Conservation (phyloP, 495 filamentous ascomycete genomes). For the Hyaloscypha bicolor region DNA sequence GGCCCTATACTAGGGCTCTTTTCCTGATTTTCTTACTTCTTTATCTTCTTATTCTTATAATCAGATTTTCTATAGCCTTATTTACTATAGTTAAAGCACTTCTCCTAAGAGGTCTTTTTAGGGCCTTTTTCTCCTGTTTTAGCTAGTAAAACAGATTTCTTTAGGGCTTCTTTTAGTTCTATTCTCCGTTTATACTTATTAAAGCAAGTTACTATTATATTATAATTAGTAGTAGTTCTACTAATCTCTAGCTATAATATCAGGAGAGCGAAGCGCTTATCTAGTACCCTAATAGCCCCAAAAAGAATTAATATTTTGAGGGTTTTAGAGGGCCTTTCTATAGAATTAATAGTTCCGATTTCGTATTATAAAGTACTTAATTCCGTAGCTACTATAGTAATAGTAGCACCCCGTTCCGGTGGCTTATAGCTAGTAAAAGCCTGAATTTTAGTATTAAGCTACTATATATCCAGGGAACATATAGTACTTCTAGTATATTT, state of each 20-base stretch:
- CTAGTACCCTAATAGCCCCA: constrained; percentile 3
- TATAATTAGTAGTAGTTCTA: not conserved
- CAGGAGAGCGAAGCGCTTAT: not conserved
- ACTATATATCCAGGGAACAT: constrained; percentile 4
- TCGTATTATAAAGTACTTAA: constrained; percentile 9
- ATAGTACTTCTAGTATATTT: not conserved
- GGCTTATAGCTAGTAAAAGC: constrained; percentile 7
- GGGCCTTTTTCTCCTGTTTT: no score
- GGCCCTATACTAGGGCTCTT: no score
- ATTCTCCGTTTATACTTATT: not conserved
- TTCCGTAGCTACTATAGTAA: not conserved
- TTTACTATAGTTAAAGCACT: constrained; percentile 6
- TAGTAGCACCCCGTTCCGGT: not conserved
- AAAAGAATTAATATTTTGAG: constrained; percentile 6
- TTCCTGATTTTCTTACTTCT: no score
- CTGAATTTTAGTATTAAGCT: constrained; percentile 5
- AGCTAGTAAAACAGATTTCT: not conserved
- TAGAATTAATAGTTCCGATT: constrained; percentile 4
- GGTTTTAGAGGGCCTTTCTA: constrained; percentile 3
- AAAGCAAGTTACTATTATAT: not conserved
- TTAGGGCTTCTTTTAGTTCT: constrained; percentile 1
- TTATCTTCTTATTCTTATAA: no score
- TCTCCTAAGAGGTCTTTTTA: constrained; percentile 1
- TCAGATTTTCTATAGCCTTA: not conserved
- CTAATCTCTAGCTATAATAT: constrained; percentile 6